These are phyloP conservation scores for Alternaria ethzedia DNA, from an alignment of 2,329 filamentous ascomycete species.

Conservation along the genomic window DNA sequence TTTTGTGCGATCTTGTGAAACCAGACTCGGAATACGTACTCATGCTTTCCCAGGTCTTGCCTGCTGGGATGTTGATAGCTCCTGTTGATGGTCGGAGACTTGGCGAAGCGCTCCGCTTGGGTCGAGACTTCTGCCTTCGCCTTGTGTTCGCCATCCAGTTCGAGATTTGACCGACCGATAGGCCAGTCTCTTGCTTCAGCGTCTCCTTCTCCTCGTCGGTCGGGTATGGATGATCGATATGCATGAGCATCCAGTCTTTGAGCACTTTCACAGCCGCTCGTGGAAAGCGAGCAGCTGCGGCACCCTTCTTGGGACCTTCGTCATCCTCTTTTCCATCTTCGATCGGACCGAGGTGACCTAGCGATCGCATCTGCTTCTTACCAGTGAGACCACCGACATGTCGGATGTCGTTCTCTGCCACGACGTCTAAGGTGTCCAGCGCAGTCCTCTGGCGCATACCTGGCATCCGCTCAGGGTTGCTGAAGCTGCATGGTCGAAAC, in stretches of 20 bases:
- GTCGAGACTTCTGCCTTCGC: conserved; percentile 77
- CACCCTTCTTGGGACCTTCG: conserved; percentile 40
- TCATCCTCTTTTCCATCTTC: conserved; percentile 39
- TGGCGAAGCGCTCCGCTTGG: conserved; percentile 72
- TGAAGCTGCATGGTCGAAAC: conserved; percentile 58
- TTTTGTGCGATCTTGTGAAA: conserved; percentile 22
- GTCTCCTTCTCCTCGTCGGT: conserved; percentile 85
- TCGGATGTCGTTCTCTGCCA: conserved; percentile 50
- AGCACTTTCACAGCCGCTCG: conserved; percentile 79
- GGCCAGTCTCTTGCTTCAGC: conserved; percentile 77
- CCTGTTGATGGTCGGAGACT: conserved; percentile 66
- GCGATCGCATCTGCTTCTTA: conserved; percentile 46
- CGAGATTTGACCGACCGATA: conserved; percentile 82
- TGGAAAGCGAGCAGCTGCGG: conserved; percentile 65
- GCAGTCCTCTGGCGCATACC: conserved; percentile 44
- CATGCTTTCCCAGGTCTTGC: conserved; percentile 59
- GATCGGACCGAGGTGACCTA: conserved; percentile 46
- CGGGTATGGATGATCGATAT: conserved; percentile 84
- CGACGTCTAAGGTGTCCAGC: conserved; percentile 56
- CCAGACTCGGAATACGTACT: conserved; percentile 37
- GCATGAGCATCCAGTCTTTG: conserved; percentile 83
- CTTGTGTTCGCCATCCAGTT: conserved; percentile 94
- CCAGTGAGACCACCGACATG: conserved; percentile 45
- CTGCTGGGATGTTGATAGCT: conserved; percentile 76
- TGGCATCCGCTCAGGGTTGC: conserved; percentile 41